Evolutionary conservation across 371 early-diverging fungal species (phyloP), one percentile per base, ranked within the genome.

Genomic region (Mucor piriformis): DNA sequence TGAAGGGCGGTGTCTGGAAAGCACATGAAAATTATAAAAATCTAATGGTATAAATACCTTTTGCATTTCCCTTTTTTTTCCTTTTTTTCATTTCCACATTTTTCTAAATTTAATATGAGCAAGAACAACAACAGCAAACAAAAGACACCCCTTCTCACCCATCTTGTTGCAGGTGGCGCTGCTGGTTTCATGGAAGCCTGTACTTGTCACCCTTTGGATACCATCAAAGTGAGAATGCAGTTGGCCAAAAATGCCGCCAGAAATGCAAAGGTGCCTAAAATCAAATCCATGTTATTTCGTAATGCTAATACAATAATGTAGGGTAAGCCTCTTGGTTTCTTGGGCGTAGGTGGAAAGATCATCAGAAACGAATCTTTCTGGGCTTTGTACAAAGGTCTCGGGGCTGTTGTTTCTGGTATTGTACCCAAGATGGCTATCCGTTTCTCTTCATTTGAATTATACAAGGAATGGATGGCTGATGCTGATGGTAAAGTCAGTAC

Each of bases 371-470:
- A 98, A 68, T 94, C 95, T 13, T 81, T 92, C 42, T 76, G 92
- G 54, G 93, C 94, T 2, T 86, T 98, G 20, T 98, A 98, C 86
- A 97, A 97, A 82, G 98, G 98, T 60, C 88, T 98, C 5, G 97
- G 97, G 49, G 97, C 98, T 16, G 98, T 98, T 12, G 92, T 95
- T n/a, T 80, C 94, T 12, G 98, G 97, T 57, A 98, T 98, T 66
- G 96, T 98, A 8, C 98, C 98, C 59, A 98, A 98, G 83, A 97
- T 97, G 97, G 96, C 98, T 32, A 98, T 98, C 64, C 89, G 98
- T 27, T 98, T 98, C 83, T 90, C 93, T 15, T 94, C 94, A 54
- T 97, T 98, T 70, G 97, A 98, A 74, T 77, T 83, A 47, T 98
- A 94, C 85, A 97, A 98, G 81, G 76, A 82, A n/a, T 70, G 73